These are phyloP conservation scores for Solanum rostratum DNA, from an alignment of 257 asterid genomes.

Conservation along the genomic window DNA sequence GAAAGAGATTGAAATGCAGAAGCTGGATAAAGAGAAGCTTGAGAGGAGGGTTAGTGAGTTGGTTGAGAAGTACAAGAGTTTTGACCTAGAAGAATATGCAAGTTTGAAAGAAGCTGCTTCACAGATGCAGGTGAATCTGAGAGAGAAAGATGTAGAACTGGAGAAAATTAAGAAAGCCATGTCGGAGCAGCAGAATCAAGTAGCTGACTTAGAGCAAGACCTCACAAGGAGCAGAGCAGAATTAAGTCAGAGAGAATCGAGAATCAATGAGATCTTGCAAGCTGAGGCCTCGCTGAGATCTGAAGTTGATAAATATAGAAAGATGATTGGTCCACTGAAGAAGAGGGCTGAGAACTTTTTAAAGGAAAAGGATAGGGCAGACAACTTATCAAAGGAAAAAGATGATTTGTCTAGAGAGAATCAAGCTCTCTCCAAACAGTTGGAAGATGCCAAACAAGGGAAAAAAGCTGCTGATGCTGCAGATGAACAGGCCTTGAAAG, in stretches of 20 bases:
- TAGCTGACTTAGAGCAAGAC: constrained; percentile 57
- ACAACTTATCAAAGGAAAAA: constrained; percentile 54
- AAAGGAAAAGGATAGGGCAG: constrained; percentile 65
- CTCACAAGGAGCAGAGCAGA: constrained; percentile 51
- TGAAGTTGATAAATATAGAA: constrained; percentile 25
- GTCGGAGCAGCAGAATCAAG: constrained; percentile 50
- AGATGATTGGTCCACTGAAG: constrained; percentile 12
- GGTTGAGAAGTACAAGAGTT: constrained; percentile 49
- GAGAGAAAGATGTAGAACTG: constrained; percentile 57
- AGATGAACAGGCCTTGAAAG: constrained; percentile 53
- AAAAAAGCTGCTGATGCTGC: constrained; percentile 48
- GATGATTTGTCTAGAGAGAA: constrained; percentile 47
- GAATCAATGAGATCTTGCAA: constrained; percentile 45
- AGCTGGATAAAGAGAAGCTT: constrained; percentile 43
- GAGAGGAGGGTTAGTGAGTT: constrained; percentile 60
- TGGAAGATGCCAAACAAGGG: constrained; percentile 60
- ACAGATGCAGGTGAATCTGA: constrained; percentile 46
- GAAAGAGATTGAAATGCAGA: constrained; percentile 40
- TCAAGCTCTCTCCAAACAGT: constrained; percentile 50
- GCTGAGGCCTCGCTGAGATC: constrained; percentile 51
- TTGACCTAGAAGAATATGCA: constrained; percentile 58
- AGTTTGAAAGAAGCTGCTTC: constrained; percentile 45
- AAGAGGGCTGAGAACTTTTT: constrained; percentile 30
- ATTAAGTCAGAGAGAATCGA: constrained; percentile 44
- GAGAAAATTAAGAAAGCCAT: constrained; percentile 47